A percentile compares a stretch with the other conserved stretches of the same genome.
Evolutionary conservation across 2,329 filamentous ascomycete species (phyloP).

Genomic region (Xylariales sp.): DNA sequence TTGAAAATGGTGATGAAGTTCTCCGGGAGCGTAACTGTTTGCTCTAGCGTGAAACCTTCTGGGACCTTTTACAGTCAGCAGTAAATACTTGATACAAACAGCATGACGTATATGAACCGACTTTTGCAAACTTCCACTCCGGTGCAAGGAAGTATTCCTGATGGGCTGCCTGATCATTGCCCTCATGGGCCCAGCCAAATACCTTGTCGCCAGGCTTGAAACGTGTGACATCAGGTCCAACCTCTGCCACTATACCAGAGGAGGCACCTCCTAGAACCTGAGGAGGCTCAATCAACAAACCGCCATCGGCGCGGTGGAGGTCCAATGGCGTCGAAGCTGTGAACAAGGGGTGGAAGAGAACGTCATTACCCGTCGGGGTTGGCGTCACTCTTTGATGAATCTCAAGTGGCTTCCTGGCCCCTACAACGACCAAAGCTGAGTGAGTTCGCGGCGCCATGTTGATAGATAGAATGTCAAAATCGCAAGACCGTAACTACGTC

Average conservation of each 20-base stretch:
- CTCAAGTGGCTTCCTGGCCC: slow-evolving; percentile 18
- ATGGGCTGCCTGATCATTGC: slow-evolving; percentile 43
- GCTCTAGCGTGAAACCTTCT: slow-evolving; percentile 15
- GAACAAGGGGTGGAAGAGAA: slow-evolving; percentile 51
- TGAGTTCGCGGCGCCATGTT: slow-evolving; percentile 17
- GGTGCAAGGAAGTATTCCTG: slow-evolving; percentile 52
- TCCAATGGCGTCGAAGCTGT: slow-evolving; percentile 58
- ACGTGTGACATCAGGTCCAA: slow-evolving; percentile 38
- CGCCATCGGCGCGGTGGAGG: slow-evolving; percentile 57
- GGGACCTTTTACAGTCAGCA: slow-evolving; percentile 8
- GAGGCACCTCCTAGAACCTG: slow-evolving; percentile 45
- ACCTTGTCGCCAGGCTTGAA: slow-evolving; percentile 51
- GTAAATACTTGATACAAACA: no score
- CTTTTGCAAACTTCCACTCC: slow-evolving; percentile 42
- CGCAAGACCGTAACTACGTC: no score
- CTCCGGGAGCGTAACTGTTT: slow-evolving; percentile 42
- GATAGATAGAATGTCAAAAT: no score
- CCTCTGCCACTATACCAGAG: slow-evolving; percentile 48
- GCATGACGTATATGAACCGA: no score
- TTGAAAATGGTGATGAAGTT: slow-evolving; percentile 60
- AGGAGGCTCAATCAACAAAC: slow-evolving; percentile 46
- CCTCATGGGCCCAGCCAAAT: slow-evolving; percentile 48
- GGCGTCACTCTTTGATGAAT: slow-evolving; percentile 17
- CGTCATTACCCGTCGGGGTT: slow-evolving; percentile 37
- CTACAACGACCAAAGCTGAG: slow-evolving; percentile 20